Base-by-base conservation (phyloP, 257 asterid species). In the Primulina tabacum region DNA sequence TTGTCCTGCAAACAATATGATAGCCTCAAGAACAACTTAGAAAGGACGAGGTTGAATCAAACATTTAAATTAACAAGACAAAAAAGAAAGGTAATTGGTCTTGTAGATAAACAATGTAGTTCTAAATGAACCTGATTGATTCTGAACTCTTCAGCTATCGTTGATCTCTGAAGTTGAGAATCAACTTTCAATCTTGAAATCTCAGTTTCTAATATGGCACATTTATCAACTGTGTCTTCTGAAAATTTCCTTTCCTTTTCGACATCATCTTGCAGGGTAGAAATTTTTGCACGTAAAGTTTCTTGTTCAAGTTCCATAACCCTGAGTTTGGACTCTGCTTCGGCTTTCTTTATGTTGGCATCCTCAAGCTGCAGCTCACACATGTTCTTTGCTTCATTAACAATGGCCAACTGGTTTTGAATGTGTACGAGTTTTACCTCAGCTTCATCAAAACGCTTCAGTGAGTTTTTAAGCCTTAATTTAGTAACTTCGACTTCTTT, bases 101-200 rank as follows among this genome's bases (percentile, higher is more conserved):
- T 47, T 26, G 37, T 16, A 28, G 55, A 47, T 47, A 6, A 47
- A 47, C 18, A 47, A 32, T n/a, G 68, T 68, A 64, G 55, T 18
- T 11, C 40, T 14, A 18, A 73, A 76, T 80, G 37, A 56, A 88
- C 97, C 95, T 88, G 88, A 79, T 78, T 82, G 75, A 78, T 75
- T 75, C 83, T 80, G 74, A 90, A 60, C 80, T 85, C 89, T 65
- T 83, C 88, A 29, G 74, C 8, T 16, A 70, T 82, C 38, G 81
- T 70, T 65, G 89, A 71, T 75, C 79, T 82, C 83, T 77, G 87
- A 68, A 38, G 76, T 60, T 72, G 82, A 76, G 78, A 76, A 33
- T 79, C 81, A 33, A 67, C 74, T 60, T 90, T 89, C 82, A 78
- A 64, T 78, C 75, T 77, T 63, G 83, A 77, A 55, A 84, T 78